phyloP scores from a whole-genome alignment of 1,284 basidiomycete species.

The Puccinia polysora region DNA sequence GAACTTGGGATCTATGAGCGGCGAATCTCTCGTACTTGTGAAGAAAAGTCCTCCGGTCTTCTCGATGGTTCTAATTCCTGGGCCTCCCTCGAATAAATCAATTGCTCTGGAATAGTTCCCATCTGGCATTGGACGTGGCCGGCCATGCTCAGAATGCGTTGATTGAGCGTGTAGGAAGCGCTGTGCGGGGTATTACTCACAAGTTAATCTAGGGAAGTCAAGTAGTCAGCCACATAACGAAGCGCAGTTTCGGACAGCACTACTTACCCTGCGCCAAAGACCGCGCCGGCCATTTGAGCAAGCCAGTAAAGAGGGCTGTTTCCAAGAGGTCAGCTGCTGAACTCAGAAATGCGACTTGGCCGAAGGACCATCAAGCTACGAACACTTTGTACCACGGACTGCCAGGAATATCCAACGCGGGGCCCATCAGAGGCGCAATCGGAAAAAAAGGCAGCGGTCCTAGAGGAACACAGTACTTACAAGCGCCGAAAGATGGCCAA shows the following conservation, averaged over 20 bases:
- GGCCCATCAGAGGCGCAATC: not conserved
- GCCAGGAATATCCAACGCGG: not conserved
- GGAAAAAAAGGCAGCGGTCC: not conserved
- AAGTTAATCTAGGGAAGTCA: not conserved
- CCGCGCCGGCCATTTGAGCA: constrained; percentile 41
- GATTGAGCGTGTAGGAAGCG: not conserved
- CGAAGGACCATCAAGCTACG: not conserved
- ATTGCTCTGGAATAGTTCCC: constrained; percentile 41
- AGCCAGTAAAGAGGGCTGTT: constrained; percentile 41
- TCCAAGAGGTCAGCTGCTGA: not conserved
- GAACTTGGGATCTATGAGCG: not conserved
- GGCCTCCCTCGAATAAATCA: constrained; percentile 22
- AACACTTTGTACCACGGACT: constrained; percentile 40
- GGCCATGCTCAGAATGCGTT: not conserved
- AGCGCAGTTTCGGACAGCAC: not conserved
- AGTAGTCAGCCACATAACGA: not conserved
- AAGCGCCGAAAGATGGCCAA: constrained; percentile 36
- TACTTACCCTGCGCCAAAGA: constrained; percentile 31
- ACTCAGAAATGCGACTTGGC: not conserved
- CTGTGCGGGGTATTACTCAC: not conserved
- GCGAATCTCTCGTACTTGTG: constrained; percentile 13
- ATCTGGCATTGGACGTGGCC: not conserved
- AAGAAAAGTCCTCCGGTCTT: constrained; percentile 37
- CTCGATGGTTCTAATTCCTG: constrained; percentile 18
- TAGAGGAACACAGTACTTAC: not conserved